Percentiles rank a stretch among this genome's conserved stretches.
phyloP scores from a whole-genome alignment of 371 early-diverging fungal genomes.

The Syncephalastrum sp. region DNA sequence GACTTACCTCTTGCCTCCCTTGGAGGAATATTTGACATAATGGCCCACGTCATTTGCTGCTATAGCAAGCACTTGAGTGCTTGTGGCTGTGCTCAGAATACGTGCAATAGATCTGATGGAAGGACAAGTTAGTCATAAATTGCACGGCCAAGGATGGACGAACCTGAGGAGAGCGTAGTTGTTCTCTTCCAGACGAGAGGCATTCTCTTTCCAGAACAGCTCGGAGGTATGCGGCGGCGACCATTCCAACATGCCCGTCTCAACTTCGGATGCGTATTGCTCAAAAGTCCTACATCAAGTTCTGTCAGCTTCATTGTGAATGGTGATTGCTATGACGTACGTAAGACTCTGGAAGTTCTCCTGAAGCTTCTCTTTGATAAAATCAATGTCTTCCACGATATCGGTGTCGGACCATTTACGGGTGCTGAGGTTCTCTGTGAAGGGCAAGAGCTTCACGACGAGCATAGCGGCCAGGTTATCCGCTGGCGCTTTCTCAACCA shows the following conservation, averaged over 20 bases:
- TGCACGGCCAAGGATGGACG: not conserved
- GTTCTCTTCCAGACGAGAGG: constrained; percentile 72
- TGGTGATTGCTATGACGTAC: constrained; percentile 25
- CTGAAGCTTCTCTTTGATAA: constrained; percentile 70
- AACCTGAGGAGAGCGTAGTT: constrained; percentile 74
- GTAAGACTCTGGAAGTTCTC: constrained; percentile 75
- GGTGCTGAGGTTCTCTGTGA: constrained; percentile 74
- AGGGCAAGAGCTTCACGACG: constrained; percentile 79
- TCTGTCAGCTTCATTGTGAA: not conserved
- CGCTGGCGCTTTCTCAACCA: constrained; percentile 77
- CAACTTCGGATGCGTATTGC: constrained; percentile 88
- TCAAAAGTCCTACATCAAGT: constrained; percentile 78
- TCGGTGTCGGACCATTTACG: constrained; percentile 93
- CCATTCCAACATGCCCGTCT: constrained; percentile 89
- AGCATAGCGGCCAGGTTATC: constrained; percentile 86
- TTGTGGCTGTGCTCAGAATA: constrained; percentile 64
- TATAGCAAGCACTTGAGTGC: constrained; percentile 74
- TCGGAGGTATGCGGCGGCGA: constrained; percentile 90
- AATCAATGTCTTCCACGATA: constrained; percentile 78
- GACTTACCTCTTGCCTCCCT: constrained; percentile 74
- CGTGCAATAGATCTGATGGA: constrained; percentile 57
- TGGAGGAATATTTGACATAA: constrained; percentile 82
- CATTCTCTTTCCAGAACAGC: constrained; percentile 92
- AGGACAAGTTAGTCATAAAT: not conserved
- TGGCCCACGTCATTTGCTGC: constrained; percentile 94